A percentile compares a stretch with the other conserved stretches of the same genome.
Conservation (phyloP, 805 yeast genomes). For the Blastobotrys americana region DNA sequence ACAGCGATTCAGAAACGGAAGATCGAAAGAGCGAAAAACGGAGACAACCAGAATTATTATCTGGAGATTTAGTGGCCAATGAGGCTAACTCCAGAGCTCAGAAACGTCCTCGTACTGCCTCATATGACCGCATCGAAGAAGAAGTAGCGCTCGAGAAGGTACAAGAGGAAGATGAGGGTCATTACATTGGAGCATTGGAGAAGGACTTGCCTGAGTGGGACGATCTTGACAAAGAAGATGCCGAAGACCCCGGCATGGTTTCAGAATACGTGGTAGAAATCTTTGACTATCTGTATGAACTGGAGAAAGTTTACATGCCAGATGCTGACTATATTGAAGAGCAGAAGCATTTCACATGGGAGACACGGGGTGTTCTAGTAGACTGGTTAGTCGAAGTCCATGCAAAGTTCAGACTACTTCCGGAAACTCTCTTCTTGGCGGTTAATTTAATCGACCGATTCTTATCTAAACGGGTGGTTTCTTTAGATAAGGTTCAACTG, state of each 20-base stretch:
- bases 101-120: neutral
- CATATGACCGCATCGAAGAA: neutral
- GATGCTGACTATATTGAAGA: constrained; percentile 46
- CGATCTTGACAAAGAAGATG: constrained; percentile 33
- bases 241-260: constrained; percentile 61
- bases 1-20: neutral
- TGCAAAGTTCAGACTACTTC: constrained; percentile 69
- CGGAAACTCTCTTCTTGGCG: constrained; percentile 78
- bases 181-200: neutral
- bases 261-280: constrained; percentile 87
- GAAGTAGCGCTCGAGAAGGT: neutral
- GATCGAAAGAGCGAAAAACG: neutral
- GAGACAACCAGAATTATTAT: neutral
- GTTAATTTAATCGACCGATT: constrained; percentile 84
- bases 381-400: constrained; percentile 94
- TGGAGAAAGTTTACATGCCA: constrained; percentile 69
- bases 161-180: neutral
- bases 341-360: constrained; percentile 65
- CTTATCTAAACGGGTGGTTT: constrained; percentile 65
- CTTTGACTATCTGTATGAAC: constrained; percentile 65
- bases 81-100: neutral
- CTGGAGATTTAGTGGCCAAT: neutral
- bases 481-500: constrained; percentile 72
- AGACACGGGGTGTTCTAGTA: constrained; percentile 78
- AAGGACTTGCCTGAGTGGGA: constrained; percentile 18